Conservation (phyloP, 2,329 filamentous ascomycete species). For the Capronia coronata region DNA sequence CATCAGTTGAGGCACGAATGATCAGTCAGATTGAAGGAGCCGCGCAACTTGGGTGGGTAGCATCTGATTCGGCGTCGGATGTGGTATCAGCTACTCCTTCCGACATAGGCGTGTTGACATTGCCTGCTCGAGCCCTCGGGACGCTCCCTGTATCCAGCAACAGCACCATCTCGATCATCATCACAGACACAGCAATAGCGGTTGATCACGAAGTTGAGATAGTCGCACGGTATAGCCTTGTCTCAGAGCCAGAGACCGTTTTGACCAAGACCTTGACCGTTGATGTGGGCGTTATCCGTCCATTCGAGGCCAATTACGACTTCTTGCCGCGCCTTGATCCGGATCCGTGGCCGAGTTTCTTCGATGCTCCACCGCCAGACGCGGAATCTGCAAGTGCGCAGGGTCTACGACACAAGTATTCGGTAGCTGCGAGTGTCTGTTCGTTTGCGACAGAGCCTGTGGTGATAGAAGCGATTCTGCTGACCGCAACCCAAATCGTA, state of each 20-base stretch:
- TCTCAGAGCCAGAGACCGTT: constrained; percentile 71
- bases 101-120: constrained; percentile 3
- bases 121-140: constrained; percentile 15
- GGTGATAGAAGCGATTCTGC: constrained; percentile 56
- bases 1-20: constrained; percentile 63
- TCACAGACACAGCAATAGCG: constrained; percentile 48
- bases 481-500: constrained; percentile 56
- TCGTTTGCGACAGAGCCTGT: constrained; percentile 67
- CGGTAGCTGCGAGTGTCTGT: constrained; percentile 61
- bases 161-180: constrained; percentile 37
- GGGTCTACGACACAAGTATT: constrained; percentile 77
- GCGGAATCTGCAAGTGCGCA: constrained; percentile 28
- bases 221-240: constrained; percentile 68
- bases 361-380: constrained; percentile 43
- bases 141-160: constrained; percentile 32
- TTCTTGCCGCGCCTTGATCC: constrained; percentile 71
- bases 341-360: constrained; percentile 81
- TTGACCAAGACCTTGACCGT: constrained; percentile 67
- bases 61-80: constrained; percentile 32
- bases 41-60: constrained; percentile 44
- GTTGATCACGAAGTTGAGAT: constrained; percentile 63
- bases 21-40: constrained; percentile 51
- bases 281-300: constrained; percentile 66
- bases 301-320: constrained; percentile 89
- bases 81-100: constrained; percentile 26